Conservation (phyloP, 2,329 filamentous ascomycete genomes). For the Trichoderma brevicompactum region DNA sequence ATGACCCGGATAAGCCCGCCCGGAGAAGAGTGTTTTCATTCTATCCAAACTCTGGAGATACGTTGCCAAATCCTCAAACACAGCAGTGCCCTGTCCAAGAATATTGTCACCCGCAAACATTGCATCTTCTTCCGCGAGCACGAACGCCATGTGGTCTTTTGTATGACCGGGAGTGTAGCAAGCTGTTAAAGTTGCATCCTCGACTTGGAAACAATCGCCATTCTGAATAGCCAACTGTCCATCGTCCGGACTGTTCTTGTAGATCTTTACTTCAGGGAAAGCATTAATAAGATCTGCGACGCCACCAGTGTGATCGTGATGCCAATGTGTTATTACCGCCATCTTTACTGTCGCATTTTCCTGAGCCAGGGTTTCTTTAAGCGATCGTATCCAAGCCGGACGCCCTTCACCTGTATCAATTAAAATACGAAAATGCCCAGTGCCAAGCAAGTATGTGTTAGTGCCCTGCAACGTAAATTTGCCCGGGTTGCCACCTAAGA, state of each 20-base stretch:
- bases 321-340: constrained; percentile 88
- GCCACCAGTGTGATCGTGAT: constrained; percentile 82
- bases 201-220: constrained; percentile 58
- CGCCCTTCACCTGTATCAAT: constrained; percentile 89
- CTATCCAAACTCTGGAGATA: constrained; percentile 72
- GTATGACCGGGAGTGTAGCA: constrained; percentile 71
- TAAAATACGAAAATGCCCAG: constrained; percentile 72
- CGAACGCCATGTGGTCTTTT: constrained; percentile 77
- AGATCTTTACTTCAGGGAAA: constrained; percentile 66
- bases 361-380: constrained; percentile 66
- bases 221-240: constrained; percentile 53
- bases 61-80: constrained; percentile 74
- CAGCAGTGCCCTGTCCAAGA: constrained; percentile 81
- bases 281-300: constrained; percentile 68
- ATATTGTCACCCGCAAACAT: constrained; percentile 92
- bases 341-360: constrained; percentile 72
- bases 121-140: constrained; percentile 76
- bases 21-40: constrained; percentile 69
- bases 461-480: constrained; percentile 80
- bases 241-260: constrained; percentile 65
- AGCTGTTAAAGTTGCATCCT: constrained; percentile 70
- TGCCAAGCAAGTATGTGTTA: constrained; percentile 92
- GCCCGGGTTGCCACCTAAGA: constrained; percentile 87
- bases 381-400: constrained; percentile 69
- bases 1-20: constrained; percentile 84